Evolutionary conservation across 345 rosid species (phyloP).

Genomic region (Eucalyptus regnans): DNA sequence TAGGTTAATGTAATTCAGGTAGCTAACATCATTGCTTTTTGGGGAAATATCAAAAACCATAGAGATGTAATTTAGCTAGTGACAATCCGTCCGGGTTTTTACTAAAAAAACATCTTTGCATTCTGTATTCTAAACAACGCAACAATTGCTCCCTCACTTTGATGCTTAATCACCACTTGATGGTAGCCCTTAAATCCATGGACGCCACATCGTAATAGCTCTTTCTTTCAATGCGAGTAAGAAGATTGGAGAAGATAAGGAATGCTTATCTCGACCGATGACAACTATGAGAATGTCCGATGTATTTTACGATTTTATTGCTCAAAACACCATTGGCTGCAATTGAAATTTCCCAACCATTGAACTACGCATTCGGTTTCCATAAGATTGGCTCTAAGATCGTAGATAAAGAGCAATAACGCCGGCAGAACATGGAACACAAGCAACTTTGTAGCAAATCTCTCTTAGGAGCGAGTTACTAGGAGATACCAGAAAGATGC

Average conservation of each 20-base stretch:
- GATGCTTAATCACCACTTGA: neutral
- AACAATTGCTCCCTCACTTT: neutral
- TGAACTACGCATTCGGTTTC: too few species aligned
- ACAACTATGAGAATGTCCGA: rapidly evolving
- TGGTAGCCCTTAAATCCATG: neutral
- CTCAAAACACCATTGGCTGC: neutral
- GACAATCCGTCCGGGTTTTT: neutral
- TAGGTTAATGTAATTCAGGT: neutral
- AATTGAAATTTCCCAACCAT: too few species aligned
- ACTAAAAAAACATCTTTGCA: neutral
- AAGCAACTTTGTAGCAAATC: neutral
- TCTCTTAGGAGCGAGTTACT: neutral
- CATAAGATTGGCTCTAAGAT: neutral
- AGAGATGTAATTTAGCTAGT: neutral
- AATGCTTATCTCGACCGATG: rapidly evolving
- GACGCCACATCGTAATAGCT: rapidly evolving
- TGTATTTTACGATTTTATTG: neutral
- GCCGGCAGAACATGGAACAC: neutral
- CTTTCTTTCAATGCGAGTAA: too few species aligned
- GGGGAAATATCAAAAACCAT: neutral
- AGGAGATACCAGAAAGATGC: neutral
- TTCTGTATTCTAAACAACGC: neutral
- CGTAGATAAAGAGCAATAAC: neutral
- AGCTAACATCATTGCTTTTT: neutral
- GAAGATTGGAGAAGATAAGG: too few species aligned